Conservation (phyloP, 163 green algal genomes). For the Prototheca cutis region DNA sequence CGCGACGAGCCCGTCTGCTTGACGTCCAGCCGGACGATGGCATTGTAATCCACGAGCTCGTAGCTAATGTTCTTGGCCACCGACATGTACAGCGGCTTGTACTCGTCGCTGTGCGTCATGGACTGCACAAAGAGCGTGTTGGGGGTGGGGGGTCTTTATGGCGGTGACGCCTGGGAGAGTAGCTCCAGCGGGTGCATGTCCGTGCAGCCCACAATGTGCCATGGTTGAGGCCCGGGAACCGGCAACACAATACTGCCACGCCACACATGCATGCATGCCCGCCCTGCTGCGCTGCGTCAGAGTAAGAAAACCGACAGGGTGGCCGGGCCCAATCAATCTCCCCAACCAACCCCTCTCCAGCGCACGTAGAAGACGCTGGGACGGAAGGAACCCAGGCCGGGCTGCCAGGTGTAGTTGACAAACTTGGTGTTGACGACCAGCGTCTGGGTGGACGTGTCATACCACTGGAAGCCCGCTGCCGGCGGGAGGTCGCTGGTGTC, state of each 20-base stretch:
- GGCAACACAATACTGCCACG: too few species aligned
- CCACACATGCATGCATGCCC: too few species aligned
- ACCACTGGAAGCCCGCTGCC: conserved; percentile 48
- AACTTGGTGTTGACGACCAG: conserved; percentile 46
- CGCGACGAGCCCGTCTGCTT: conserved; percentile 24
- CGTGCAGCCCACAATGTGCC: too few species aligned
- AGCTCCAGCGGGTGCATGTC: too few species aligned
- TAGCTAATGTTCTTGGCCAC: conserved; percentile 26
- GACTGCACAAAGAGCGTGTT: conserved; percentile 9
- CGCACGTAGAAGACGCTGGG: conserved; percentile 32
- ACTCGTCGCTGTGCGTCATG: conserved; percentile 45
- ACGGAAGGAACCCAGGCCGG: conserved; percentile 18
- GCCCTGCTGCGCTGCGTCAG: too few species aligned
- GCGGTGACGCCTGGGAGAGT: too few species aligned
- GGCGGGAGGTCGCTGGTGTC: conserved; percentile 23
- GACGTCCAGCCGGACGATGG: conserved; percentile 22
- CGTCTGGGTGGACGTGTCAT: conserved; percentile 49
- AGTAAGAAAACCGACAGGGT: too few species aligned
- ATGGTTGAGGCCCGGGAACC: too few species aligned
- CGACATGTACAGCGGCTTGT: conserved; percentile 42
- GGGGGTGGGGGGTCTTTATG: neutral
- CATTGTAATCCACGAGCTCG: conserved; percentile 34
- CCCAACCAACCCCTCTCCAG: neutral
- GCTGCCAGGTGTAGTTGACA: conserved; percentile 47
- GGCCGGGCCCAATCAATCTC: conserved; percentile 2